Conservation (phyloP, 163 green algal species). For the Scenedesmus sp. region DNA sequence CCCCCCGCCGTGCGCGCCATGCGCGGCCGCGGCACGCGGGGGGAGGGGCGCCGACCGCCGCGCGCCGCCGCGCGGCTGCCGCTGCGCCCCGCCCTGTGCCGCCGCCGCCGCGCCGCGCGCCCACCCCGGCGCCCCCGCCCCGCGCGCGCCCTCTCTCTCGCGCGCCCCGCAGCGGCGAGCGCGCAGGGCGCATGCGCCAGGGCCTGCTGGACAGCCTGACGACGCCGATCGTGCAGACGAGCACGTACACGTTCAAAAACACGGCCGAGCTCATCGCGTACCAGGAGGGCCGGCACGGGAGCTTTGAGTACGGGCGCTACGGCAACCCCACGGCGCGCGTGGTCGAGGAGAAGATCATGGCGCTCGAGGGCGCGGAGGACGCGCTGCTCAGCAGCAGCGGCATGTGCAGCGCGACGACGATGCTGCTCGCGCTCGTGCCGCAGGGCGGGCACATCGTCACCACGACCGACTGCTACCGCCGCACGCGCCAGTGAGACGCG, state of each 20-base stretch:
- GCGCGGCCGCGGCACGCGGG: too few species aligned
- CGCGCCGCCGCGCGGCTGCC: too few species aligned
- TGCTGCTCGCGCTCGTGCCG: constrained; percentile 98
- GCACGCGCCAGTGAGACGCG: constrained; percentile 93
- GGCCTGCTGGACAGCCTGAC: constrained; percentile 90
- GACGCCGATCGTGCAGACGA: constrained; percentile 97
- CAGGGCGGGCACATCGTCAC: constrained; percentile 97
- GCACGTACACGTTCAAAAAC: constrained; percentile 98
- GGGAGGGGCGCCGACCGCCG: too few species aligned
- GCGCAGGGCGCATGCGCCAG: constrained; percentile 64
- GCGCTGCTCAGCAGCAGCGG: constrained; percentile 91
- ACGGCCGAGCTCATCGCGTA: constrained; percentile 95
- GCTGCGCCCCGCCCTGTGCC: too few species aligned
- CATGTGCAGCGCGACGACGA: constrained; percentile 98
- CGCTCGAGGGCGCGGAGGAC: constrained; percentile 97
- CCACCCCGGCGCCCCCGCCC: too few species aligned
- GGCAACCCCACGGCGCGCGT: constrained; percentile 96
- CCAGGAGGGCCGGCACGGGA: constrained; percentile 93
- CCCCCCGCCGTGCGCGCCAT: too few species aligned
- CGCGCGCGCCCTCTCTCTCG: too few species aligned
- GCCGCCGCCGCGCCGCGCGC: too few species aligned
- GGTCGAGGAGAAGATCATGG: constrained; percentile 94
- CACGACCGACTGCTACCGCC: constrained; percentile 97
- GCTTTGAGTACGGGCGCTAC: constrained; percentile 98
- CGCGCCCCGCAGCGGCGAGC: too few species aligned